Base-by-base conservation (phyloP, 768 basidiomycete genomes). In the Clathrus columnatus region DNA sequence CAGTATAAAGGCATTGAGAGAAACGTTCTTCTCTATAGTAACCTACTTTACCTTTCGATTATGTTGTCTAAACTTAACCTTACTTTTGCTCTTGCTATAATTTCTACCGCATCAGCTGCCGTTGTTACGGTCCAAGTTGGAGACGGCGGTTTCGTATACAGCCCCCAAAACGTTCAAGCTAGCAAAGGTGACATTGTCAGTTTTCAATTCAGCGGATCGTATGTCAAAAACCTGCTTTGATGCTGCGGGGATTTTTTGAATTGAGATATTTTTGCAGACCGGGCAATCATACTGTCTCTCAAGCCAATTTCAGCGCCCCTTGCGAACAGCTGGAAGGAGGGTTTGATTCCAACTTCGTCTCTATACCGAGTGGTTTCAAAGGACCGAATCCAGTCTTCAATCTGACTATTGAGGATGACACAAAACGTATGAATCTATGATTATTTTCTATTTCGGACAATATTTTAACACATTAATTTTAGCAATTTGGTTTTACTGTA, bases 401-500 rank as follows among this genome's bases (percentile, higher is more conserved):
- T 57, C 54, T 81, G 47, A 81, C 79, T 4, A 71, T 83, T 57
- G 76, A 76, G 0, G 62, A 81, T 58, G 73, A 68, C 57, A 51
- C 66, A 5, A 68, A 65, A 55, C 79, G 79, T 79, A 54, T 60
- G 76, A 66, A 6, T 10, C 27, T 18, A 47, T 1, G 30, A 16
- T 4, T 21, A 2, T 20, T 7, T 14, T 36, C 32, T 5, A 44
- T 0, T 21, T 4, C 21, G 1, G 24, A 47, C n/a, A 11, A 47
- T 6, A 7, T 54, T 54, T 21, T 16, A 60, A 48, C 47, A 44
- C 48, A 55, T 7, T 20, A 23, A 26, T 28, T 5, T 42, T 70
- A 69, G 79, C 79, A 4, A 72, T 81, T 45, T 82, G 77, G 76
- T 80, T 80, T 72, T 81, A 69, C 73, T 82, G 81, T 70, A 77